phyloP scores from a whole-genome alignment of 2,329 filamentous ascomycete genomes.

The Aspergillus sp. region DNA sequence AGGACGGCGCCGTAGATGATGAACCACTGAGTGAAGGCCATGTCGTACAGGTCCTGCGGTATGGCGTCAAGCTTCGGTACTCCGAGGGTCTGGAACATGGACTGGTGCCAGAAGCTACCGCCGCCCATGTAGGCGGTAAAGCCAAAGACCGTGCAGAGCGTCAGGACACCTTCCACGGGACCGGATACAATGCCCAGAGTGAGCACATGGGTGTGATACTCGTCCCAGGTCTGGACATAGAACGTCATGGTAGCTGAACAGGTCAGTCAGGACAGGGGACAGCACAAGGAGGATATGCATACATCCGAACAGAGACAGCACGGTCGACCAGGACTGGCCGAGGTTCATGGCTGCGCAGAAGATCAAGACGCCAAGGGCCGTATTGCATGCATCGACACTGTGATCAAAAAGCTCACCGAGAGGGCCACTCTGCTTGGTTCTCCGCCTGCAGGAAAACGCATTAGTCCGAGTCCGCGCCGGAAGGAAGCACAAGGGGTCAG shows the following conservation, averaged over 20 bases:
- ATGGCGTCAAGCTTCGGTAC: constrained; percentile 63
- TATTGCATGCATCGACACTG: constrained; percentile 95
- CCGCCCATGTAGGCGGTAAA: constrained; percentile 83
- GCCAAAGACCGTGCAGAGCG: constrained; percentile 75
- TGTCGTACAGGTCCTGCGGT: constrained; percentile 68
- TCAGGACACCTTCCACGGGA: constrained; percentile 90
- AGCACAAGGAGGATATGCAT: constrained; percentile 30
- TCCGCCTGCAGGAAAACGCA: constrained; percentile 53
- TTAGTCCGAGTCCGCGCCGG: constrained; percentile 7
- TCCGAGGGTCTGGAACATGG: constrained; percentile 69
- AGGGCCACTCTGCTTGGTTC: constrained; percentile 88
- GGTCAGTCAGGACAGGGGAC: constrained; percentile 6
- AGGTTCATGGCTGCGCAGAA: constrained; percentile 92
- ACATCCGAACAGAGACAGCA: constrained; percentile 80
- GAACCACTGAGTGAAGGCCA: constrained; percentile 90
- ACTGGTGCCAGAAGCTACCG: constrained; percentile 88
- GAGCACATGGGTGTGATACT: constrained; percentile 95
- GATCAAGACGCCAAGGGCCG: constrained; percentile 84
- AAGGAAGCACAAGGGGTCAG: constrained; percentile 35
- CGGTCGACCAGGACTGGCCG: constrained; percentile 86
- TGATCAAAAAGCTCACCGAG: constrained; percentile 97
- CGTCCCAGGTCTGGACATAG: constrained; percentile 98
- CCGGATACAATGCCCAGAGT: constrained; percentile 90
- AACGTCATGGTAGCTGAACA: constrained; percentile 78
- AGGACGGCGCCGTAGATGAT: constrained; percentile 81